Evolutionary conservation across 2,329 filamentous ascomycete genomes (phyloP).

Genomic region (Penicillium sp.): DNA sequence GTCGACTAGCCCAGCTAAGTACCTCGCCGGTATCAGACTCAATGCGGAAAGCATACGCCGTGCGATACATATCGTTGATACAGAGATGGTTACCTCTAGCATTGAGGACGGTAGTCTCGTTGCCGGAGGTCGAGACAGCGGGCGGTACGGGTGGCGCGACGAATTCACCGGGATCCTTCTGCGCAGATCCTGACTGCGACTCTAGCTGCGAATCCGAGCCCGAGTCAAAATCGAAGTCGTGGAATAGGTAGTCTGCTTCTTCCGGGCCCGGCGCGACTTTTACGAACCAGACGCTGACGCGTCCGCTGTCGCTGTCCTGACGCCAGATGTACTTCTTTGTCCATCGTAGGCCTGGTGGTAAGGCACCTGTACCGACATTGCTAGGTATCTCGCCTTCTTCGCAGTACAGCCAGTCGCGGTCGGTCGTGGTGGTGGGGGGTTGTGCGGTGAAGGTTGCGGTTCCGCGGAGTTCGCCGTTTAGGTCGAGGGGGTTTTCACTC

Average conservation of each 20-base stretch:
- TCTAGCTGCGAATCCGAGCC: background rate
- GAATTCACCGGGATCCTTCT: constrained; percentile 17
- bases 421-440: constrained; percentile 21
- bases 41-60: constrained; percentile 45
- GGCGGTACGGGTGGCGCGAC: constrained; percentile 31
- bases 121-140: background rate
- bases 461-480: constrained; percentile 44
- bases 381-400: constrained; percentile 45
- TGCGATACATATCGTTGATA: constrained; percentile 49
- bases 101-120: constrained; percentile 32
- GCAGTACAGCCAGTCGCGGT: constrained; percentile 41
- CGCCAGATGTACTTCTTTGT: constrained; percentile 50
- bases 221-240: constrained; percentile 41
- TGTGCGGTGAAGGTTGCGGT: constrained; percentile 39
- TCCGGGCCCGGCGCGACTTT: constrained; percentile 34
- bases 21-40: constrained; percentile 32
- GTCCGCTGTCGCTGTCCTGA: constrained; percentile 23
- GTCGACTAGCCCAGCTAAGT: constrained; percentile 45
- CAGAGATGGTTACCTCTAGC: constrained; percentile 47
- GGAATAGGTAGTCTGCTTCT: constrained; percentile 47
- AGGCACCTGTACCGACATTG: constrained; percentile 23
- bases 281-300: constrained; percentile 48
- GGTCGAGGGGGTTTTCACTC: constrained; percentile 43
- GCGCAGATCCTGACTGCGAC: background rate
- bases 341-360: constrained; percentile 31